Conservation (phyloP, 805 yeast genomes). For the Kluyveromyces wickerhamii region DNA sequence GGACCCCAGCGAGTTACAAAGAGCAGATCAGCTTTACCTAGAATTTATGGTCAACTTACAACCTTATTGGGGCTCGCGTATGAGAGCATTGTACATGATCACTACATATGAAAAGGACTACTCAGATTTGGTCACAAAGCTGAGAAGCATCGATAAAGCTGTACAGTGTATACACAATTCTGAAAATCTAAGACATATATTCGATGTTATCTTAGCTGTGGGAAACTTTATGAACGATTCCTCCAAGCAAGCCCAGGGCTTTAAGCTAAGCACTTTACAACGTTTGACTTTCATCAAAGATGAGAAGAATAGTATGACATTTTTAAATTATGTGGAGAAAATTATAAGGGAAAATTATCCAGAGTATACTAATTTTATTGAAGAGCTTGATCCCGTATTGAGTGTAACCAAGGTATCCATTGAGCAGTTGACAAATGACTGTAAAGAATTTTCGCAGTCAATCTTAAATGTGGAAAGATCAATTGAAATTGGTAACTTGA, state of each 20-base stretch:
- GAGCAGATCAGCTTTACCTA: slow-evolving; percentile 80
- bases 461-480: slow-evolving; percentile 68
- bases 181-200: slow-evolving; percentile 56
- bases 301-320: slow-evolving; percentile 77
- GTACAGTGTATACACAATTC: slow-evolving; percentile 59
- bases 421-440: slow-evolving; percentile 73
- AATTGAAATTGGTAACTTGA: slow-evolving; percentile 73
- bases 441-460: slow-evolving; percentile 50
- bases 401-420: slow-evolving; percentile 65
- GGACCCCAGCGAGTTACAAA: slow-evolving; percentile 66
- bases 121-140: slow-evolving; percentile 55
- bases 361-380: slow-evolving; percentile 62
- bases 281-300: slow-evolving; percentile 87
- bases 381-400: slow-evolving; percentile 54
- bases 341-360: slow-evolving; percentile 81
- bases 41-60: slow-evolving; percentile 78
- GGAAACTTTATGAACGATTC: slow-evolving; percentile 96
- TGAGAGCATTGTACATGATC: slow-evolving; percentile 68
- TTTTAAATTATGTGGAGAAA: slow-evolving; percentile 86
- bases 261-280: slow-evolving; percentile 82
- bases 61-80: slow-evolving; percentile 87
- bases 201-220: slow-evolving; percentile 79
- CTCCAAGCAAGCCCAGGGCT: slow-evolving; percentile 89
- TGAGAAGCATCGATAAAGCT: slow-evolving; percentile 67
- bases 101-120: slow-evolving; percentile 74